These are phyloP conservation scores for Wilhelminamyces savonicus DNA, from an alignment of 805 yeast genomes.

Conservation along the genomic window DNA sequence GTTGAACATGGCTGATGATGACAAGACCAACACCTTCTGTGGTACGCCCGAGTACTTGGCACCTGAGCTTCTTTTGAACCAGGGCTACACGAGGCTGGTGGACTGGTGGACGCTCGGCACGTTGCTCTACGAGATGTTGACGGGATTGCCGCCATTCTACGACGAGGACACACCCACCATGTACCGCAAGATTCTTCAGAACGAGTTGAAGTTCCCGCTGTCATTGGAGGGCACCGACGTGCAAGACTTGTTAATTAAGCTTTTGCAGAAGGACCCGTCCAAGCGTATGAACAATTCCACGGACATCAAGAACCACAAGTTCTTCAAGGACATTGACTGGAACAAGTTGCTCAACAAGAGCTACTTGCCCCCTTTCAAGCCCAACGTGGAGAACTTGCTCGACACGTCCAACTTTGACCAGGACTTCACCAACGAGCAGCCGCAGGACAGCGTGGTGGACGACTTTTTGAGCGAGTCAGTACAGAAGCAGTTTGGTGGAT, in stretches of 20 bases:
- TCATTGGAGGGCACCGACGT: slow-evolving; percentile 79
- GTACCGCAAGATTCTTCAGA: slow-evolving; percentile 90
- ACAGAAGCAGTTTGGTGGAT: slow-evolving; percentile 97
- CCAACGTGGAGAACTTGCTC: slow-evolving; percentile 74
- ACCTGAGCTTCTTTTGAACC: slow-evolving; percentile 85
- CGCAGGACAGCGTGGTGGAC: slow-evolving; percentile 93
- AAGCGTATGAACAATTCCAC: slow-evolving; percentile 76
- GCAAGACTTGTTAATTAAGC: slow-evolving; percentile 64
- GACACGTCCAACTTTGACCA: slow-evolving; percentile 93
- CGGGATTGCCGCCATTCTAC: slow-evolving; percentile 95
- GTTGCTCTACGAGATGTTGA: slow-evolving; percentile 88
- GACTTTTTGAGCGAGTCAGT: slow-evolving; percentile 88
- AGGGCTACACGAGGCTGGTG: slow-evolving; percentile 91
- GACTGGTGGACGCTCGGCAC: slow-evolving; percentile 99
- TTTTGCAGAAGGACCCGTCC: slow-evolving; percentile 80
- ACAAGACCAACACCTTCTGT: slow-evolving; percentile 88
- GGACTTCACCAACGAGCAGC: slow-evolving; percentile 87
- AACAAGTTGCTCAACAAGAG: slow-evolving; percentile 72
- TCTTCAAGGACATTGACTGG: slow-evolving; percentile 91
- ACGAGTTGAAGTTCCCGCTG: slow-evolving; percentile 83
- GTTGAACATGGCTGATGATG: slow-evolving; percentile 86
- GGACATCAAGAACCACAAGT: slow-evolving; percentile 77
- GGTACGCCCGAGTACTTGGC: slow-evolving; percentile 98
- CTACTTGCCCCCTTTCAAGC: slow-evolving; percentile 93
- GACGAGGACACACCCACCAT: slow-evolving; percentile 89